phyloP scores from a whole-genome alignment of 768 basidiomycete genomes.

The Ephemerocybe angulata region DNA sequence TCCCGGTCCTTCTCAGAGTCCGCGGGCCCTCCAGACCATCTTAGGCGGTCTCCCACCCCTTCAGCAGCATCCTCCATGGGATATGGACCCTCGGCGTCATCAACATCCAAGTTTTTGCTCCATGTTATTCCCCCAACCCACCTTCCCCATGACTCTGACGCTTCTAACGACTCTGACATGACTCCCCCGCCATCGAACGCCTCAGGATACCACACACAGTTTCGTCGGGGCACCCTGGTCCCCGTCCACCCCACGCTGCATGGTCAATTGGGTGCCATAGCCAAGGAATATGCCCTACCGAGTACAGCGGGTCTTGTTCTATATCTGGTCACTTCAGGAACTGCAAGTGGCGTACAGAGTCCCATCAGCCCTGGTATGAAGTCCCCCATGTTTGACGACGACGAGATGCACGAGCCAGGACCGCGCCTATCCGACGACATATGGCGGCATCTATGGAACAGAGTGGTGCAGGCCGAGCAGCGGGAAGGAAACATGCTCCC shows the following conservation, averaged over 20 bases:
- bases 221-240: conserved; percentile 81
- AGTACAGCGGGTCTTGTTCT: conserved; percentile 79
- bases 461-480: conserved; percentile 61
- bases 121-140: conserved; percentile 79
- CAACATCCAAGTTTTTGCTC: conserved; percentile 66
- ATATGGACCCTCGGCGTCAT: conserved; percentile 30
- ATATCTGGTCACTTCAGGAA: conserved; percentile 57
- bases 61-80: conserved; percentile 38
- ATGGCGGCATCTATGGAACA: conserved; percentile 83
- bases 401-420: conserved; percentile 55
- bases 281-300: conserved; percentile 90
- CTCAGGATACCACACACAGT: conserved; percentile 76
- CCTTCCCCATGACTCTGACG: conserved; percentile 61
- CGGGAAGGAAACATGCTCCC: conserved; percentile 39
- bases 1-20: conserved; percentile 35
- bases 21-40: conserved; percentile 29
- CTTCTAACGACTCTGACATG: conserved; percentile 40
- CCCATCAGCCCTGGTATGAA: conserved; percentile 12
- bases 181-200: conserved; percentile 52
- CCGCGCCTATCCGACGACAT: conserved; percentile 84
- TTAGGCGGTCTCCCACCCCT: conserved; percentile 50
- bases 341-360: conserved; percentile 13
- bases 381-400: conserved; percentile 20
- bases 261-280: conserved; percentile 80
- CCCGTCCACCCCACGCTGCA: conserved; percentile 82